Evolutionary conservation across 75 land plant genomes (phyloP).

Genomic region (Cryptomeria japonica): DNA sequence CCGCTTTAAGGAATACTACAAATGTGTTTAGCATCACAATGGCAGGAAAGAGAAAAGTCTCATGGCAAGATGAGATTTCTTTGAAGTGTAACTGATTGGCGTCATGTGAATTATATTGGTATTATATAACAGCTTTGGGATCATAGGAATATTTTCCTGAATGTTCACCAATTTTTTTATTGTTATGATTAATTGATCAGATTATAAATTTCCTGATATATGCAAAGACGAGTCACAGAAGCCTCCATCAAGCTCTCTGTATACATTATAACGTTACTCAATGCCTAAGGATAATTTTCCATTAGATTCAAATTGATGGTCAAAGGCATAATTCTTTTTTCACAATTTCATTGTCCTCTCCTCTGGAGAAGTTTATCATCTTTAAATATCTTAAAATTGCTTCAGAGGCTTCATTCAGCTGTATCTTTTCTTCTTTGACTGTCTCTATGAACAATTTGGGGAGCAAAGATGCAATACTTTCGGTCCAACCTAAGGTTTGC

Average conservation of each 20-base stretch:
- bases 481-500: not conserved
- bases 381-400: not conserved
- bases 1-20: not conserved
- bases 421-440: not conserved
- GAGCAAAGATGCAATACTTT: not conserved
- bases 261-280: not conserved
- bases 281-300: not conserved
- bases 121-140: too few species aligned
- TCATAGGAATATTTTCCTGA: not conserved
- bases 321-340: not conserved
- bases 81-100: not conserved
- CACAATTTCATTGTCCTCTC: not conserved
- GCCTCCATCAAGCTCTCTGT: not conserved
- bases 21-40: not conserved
- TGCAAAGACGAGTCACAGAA: not conserved
- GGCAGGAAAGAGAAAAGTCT: not conserved
- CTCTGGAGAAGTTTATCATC: not conserved
- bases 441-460: not conserved
- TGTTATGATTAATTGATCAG: not conserved
- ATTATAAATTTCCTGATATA: not conserved
- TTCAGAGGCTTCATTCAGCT: not conserved
- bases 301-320: not conserved
- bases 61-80: slow-evolving; percentile 1
- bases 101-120: not conserved
- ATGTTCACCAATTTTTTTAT: not conserved